Percentiles rank a stretch among this genome's conserved stretches.
phyloP scores from a whole-genome alignment of 352 stramenopile species.

The Globisporangium polare region DNA sequence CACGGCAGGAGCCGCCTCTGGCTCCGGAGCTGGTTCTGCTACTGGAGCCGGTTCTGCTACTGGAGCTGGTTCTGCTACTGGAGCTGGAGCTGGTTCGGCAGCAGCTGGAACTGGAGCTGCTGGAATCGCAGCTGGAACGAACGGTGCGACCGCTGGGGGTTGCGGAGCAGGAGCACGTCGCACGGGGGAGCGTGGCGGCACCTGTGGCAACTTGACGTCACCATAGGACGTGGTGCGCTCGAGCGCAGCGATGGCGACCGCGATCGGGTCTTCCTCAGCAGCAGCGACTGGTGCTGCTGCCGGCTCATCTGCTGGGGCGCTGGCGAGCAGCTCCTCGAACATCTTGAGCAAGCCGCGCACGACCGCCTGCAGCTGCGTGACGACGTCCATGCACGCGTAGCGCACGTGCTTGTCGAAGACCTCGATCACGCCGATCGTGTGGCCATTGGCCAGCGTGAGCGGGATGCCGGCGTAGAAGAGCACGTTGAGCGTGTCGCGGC shows the following conservation, averaged over 20 bases:
- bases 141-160: constrained; percentile 10
- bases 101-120: background rate
- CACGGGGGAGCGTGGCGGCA: constrained; percentile 9
- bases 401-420: constrained; percentile 41
- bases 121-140: background rate
- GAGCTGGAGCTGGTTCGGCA: background rate
- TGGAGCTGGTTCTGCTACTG: background rate
- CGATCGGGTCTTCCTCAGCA: constrained; percentile 15
- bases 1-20: background rate
- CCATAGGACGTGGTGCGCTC: constrained; percentile 23
- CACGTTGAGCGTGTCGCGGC: constrained; percentile 32
- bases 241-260: constrained; percentile 13
- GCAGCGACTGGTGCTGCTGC: background rate
- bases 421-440: constrained; percentile 59
- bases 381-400: constrained; percentile 42
- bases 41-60: background rate
- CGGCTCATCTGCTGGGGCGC: constrained; percentile 6
- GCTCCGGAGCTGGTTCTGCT: background rate
- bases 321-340: constrained; percentile 44
- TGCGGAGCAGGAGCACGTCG: constrained; percentile 14
- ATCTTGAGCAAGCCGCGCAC: constrained; percentile 48
- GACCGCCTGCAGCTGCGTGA: constrained; percentile 52
- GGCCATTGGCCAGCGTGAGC: constrained; percentile 40
- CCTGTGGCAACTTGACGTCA: constrained; percentile 15
- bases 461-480: constrained; percentile 72